Conservation (phyloP, 495 filamentous ascomycete genomes). For the Sphaerosporella brunnea region DNA sequence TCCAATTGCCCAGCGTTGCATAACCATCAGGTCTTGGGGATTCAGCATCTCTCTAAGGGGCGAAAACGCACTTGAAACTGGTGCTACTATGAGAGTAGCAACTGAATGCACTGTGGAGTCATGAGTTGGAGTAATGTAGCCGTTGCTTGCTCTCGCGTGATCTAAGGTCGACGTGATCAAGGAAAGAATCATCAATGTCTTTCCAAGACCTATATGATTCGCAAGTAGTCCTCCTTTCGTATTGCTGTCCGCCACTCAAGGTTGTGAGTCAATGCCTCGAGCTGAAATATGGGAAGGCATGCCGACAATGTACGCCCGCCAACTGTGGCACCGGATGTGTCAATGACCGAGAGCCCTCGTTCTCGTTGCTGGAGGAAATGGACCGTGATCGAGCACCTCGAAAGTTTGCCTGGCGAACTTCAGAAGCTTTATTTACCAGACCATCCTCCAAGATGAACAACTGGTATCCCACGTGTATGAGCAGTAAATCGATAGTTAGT, state of each 20-base stretch:
- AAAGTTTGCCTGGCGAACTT: conserved; percentile 13
- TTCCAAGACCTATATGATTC: conserved; percentile 26
- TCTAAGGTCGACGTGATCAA: conserved; percentile 12
- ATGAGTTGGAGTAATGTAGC: neutral
- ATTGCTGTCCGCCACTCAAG: conserved; percentile 30
- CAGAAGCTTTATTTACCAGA: conserved; percentile 24
- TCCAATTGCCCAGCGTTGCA: conserved; percentile 80
- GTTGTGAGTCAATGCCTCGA: neutral
- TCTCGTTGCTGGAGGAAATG: conserved; percentile 70
- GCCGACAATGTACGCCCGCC: neutral
- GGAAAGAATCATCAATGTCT: conserved; percentile 18
- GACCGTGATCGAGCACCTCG: too few species aligned
- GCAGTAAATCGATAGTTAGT: conserved; percentile 7
- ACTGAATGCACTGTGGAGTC: neutral
- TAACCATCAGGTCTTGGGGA: conserved; percentile 27
- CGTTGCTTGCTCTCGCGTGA: conserved; percentile 9
- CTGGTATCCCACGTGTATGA: conserved; percentile 17
- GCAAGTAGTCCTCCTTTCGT: conserved; percentile 13
- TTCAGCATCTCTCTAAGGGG: conserved; percentile 44
- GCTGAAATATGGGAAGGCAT: neutral
- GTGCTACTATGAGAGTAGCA: neutral
- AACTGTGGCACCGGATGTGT: conserved; percentile 12
- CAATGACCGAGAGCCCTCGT: conserved; percentile 34
- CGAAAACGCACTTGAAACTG: conserved; percentile 8
- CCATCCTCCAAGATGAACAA: conserved; percentile 17